These are phyloP conservation scores for Boletus rubescentipes DNA, from an alignment of 768 basidiomycete species.

Conservation along the genomic window DNA sequence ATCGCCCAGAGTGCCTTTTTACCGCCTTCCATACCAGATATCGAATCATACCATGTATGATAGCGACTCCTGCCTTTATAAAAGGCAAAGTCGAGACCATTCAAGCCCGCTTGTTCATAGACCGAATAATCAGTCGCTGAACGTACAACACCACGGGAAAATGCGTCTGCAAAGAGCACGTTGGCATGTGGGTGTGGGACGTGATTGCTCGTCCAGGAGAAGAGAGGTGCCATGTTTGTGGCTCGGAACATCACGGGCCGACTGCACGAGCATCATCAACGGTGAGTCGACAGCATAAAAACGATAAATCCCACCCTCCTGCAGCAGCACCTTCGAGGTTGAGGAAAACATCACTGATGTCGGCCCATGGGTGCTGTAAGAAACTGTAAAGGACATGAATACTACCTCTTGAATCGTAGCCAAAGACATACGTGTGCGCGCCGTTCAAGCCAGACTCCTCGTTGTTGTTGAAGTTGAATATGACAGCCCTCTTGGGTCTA, in stretches of 20 bases:
- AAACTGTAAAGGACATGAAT: slow-evolving; percentile 38
- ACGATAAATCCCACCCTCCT: slow-evolving; percentile 55
- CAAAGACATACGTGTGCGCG: slow-evolving; percentile 52
- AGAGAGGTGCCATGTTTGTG: slow-evolving; percentile 57
- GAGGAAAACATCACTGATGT: slow-evolving; percentile 62
- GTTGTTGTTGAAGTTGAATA: slow-evolving; percentile 87
- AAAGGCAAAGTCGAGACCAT: slow-evolving; percentile 78
- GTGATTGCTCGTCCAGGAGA: slow-evolving; percentile 44
- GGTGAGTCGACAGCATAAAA: neutral
- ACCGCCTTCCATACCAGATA: slow-evolving; percentile 55
- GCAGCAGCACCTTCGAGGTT: slow-evolving; percentile 82
- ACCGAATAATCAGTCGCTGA: slow-evolving; percentile 75
- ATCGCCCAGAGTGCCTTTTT: slow-evolving; percentile 70
- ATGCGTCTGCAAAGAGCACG: slow-evolving; percentile 67
- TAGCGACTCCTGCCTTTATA: slow-evolving; percentile 73
- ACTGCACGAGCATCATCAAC: slow-evolving; percentile 35
- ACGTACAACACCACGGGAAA: slow-evolving; percentile 60
- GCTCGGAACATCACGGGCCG: slow-evolving; percentile 77
- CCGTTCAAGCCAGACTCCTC: slow-evolving; percentile 80
- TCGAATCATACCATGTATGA: slow-evolving; percentile 72
- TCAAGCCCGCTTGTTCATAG: slow-evolving; percentile 56
- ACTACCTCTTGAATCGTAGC: neutral
- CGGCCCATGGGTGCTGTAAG: slow-evolving; percentile 73
- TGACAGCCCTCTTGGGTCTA: slow-evolving; percentile 55
- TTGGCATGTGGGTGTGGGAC: slow-evolving; percentile 73